Base-by-base conservation (phyloP, 1,139 yeast genomes). In the Pichia sp. region DNA sequence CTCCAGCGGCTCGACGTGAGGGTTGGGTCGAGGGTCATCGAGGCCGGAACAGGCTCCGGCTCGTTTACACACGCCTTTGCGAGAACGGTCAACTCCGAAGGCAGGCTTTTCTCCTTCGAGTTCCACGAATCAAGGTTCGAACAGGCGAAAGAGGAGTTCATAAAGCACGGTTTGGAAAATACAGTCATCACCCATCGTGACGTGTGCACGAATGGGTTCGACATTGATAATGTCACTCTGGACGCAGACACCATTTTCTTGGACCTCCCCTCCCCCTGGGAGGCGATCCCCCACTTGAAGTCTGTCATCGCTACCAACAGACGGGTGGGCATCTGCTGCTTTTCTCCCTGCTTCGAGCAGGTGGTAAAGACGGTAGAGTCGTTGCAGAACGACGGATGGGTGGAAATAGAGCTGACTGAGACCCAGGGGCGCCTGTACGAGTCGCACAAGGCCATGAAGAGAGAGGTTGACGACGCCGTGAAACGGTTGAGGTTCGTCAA, bases 1-100 rank as follows among this genome's bases (percentile, higher is more conserved):
- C 79, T 87, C 58, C 96, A 91, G 66, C 72, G 96, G 62, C 72
- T 93, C 58, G 78, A 81, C 46, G 84, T 95, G 49, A 72, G 80
- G 12, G 81, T 87, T 21, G 95, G 95, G 0, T 78, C 90, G 1
- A 72, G 82, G 58, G 95, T 93, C 13, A 85, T 95, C 49, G 99
- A 95, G 69, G 96, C 98, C 0, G 99, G 99, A 40, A 95, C 99
- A 0, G 99, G 99, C 1, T 87, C 96, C 5, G 99, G 95, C 0
- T 89, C 96, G 1, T 88, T 95, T 64, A 87, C 97, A 4, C 99
- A 95, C 70, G 85, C 96, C 0, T 81, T 93, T 68, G 87, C 96
- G 2, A 77, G 99, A 62, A 81, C 93, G 0, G 84, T 87, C 1
- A 83, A 83, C 1, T 55, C 57, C 3, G 66, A 66, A 1, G 96